Evolutionary conservation across 1,139 yeast species (phyloP), one percentile per base, ranked within the genome.

Genomic region (Pichia cactophila): DNA sequence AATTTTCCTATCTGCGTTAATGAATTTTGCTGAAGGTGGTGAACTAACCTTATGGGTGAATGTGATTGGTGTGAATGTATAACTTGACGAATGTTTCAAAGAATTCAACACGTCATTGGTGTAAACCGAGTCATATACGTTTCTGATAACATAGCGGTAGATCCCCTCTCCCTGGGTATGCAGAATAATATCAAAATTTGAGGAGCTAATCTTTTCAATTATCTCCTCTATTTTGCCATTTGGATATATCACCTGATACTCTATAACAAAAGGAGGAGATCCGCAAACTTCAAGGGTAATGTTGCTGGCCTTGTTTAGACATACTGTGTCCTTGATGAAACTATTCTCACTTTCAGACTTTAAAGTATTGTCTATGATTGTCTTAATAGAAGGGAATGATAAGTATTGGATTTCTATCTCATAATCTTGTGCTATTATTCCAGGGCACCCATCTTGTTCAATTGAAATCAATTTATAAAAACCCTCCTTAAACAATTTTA

Each of bases 181-280:
- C 44, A 62, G 50, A 33, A 56, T 60, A 20, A 66, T 52, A 1
- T 77, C 64, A 17, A 78, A 73, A 3, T 31, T 5, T 2, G 35
- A 12, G 1, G 7, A 5, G 7, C 12, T 12, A 14, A 14, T 31
- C 12, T 12, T 31, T 31, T 74, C 81, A 16, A 76, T 62, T 37
- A 69, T 69, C 43, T 55, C 54, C 44, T 62, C 80, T 2, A 62
- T 46, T 35, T 61, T 62, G 0, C 86, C 88, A 58, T 67, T 70
- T 4, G 96, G 94, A 43, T 77, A 71, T 36, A 69, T 69, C 29
- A 87, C 70, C 38, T 81, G 80, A 61, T 89, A 90, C 48, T 80
- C 80, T 39, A 90, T 70, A 10, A 78, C 68, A 58, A 88, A 89
- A 33, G 97, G 97, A 0, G 85, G 74, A 5, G 77, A 69, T 0